phyloP scores from a whole-genome alignment of 306 rosid species.

The Vicia faba region DNA sequence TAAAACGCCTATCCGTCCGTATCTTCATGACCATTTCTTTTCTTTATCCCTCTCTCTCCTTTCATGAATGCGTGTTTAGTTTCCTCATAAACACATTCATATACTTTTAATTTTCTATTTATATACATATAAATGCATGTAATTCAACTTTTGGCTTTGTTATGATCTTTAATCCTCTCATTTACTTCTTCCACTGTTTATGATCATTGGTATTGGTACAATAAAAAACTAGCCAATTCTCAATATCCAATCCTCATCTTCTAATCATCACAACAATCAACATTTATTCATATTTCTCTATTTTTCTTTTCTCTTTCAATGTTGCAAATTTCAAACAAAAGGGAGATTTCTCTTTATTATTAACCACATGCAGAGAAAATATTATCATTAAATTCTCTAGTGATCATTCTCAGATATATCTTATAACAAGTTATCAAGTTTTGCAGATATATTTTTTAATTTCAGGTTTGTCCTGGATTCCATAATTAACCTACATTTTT shows the following conservation, averaged over 20 bases:
- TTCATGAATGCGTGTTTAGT: not conserved
- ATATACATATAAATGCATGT: slow-evolving; percentile 19
- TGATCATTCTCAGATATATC: slow-evolving; percentile 24
- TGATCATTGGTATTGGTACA: slow-evolving; percentile 40
- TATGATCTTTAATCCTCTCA: slow-evolving; percentile 38
- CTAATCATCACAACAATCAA: slow-evolving; percentile 30
- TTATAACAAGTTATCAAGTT: slow-evolving; percentile 20
- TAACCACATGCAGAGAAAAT: slow-evolving; percentile 19
- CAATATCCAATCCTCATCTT: slow-evolving; percentile 42
- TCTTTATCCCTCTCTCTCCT: not conserved
- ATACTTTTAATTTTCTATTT: slow-evolving; percentile 25
- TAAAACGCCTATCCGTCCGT: slow-evolving; percentile 48
- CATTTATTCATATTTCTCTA: slow-evolving; percentile 19
- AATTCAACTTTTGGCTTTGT: slow-evolving; percentile 45
- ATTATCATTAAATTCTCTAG: slow-evolving; percentile 26
- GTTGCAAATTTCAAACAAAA: slow-evolving; percentile 14
- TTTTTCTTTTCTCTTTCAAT: slow-evolving; percentile 14
- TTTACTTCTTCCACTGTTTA: slow-evolving; percentile 36
- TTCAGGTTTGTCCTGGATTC: slow-evolving; percentile 47
- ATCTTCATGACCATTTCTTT: slow-evolving; percentile 49
- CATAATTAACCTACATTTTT: not conserved
- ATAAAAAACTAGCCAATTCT: slow-evolving; percentile 41
- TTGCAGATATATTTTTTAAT: slow-evolving; percentile 16
- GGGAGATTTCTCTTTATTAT: slow-evolving; percentile 21
- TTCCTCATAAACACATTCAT: slow-evolving; percentile 25